Conservation (phyloP, 2,329 filamentous ascomycete genomes). For the Teratosphaeria gauchensis region DNA sequence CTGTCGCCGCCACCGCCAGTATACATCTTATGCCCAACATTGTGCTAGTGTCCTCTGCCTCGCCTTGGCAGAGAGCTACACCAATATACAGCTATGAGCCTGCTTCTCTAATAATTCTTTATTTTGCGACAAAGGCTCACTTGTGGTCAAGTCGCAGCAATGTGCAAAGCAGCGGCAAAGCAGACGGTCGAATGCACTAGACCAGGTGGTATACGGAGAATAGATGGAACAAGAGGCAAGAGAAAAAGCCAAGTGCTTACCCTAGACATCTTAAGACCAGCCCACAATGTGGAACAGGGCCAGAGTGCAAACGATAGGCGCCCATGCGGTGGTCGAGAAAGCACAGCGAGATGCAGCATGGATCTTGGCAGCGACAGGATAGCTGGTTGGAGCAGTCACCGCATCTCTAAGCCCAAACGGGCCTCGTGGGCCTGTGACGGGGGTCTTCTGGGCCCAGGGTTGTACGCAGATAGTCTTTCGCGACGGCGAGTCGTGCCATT, state of each 20-base stretch:
- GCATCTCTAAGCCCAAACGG: background rate
- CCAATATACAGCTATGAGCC: background rate
- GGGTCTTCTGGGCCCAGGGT: too few species aligned
- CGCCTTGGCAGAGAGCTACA: background rate
- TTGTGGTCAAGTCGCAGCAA: too few species aligned
- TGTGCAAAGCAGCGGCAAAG: background rate
- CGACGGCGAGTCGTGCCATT: background rate
- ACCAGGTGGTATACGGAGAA: background rate
- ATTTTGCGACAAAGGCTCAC: background rate
- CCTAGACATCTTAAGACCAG: background rate
- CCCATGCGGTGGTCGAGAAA: background rate
- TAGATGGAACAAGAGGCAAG: background rate
- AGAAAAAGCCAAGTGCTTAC: background rate
- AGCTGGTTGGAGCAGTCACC: background rate
- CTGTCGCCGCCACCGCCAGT: slow-evolving; percentile 3
- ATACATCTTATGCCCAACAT: slow-evolving; percentile 6
- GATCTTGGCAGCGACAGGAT: background rate
- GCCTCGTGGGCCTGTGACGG: background rate
- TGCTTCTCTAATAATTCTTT: background rate
- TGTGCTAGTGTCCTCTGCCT: background rate
- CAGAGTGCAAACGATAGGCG: background rate
- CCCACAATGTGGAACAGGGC: background rate
- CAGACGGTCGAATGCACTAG: background rate
- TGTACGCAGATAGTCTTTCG: too few species aligned
- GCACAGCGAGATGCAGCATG: background rate